Evolutionary conservation across 208 protist genomes (phyloP), one percentile per base, ranked within the genome.

Genomic region (Trypanosoma platydactyli): DNA sequence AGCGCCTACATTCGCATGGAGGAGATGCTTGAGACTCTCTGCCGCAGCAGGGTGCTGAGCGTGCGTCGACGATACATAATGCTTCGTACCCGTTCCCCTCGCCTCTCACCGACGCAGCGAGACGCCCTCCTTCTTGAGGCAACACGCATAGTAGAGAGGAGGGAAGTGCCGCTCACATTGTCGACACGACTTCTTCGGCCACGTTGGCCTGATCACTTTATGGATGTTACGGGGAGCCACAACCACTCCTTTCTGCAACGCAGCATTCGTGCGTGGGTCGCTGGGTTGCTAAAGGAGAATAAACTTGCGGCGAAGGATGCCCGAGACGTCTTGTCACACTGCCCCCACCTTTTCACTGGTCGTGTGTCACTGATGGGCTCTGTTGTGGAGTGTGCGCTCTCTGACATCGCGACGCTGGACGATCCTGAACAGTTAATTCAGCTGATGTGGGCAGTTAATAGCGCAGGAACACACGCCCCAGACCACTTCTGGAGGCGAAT

Each of bases 361-460:
- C 49, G 64, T 5, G 50, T 66, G 24, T 55, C 75, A 12, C 63
- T 89, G 18, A 73, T 83, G 16, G 80, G 84, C 7, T 63, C 77
- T n/a, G 68, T 89, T n/a, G 88, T 79, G 15, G 45, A 61, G 27
- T 61, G 54, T 13, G 80, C 80, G 11, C 71, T 83, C 12, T n/a
- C 50, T 9, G 88, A 89, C 54, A 13, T 81, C 1, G 49, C 65
- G 4, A 61, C 27, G 0, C 42, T 84, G 9, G 49, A 57, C 18
- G 38, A 77, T 20, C 66, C 80, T 6, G 83, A 91, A 40, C 64
- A 53, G 0, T 41, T 94, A 9, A 86, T 94, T 52, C 24, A 67
- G 22, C 56, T 91, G n/a, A 81, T 94, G 84, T 89, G 80, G 80
- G 38, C 81, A 16, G 77, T 94, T 24, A 71, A 91, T 61, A 22